Percentiles rank a stretch among this genome's conserved stretches.
phyloP scores from a whole-genome alignment of 345 rosid genomes.

The Microcos paniculata region DNA sequence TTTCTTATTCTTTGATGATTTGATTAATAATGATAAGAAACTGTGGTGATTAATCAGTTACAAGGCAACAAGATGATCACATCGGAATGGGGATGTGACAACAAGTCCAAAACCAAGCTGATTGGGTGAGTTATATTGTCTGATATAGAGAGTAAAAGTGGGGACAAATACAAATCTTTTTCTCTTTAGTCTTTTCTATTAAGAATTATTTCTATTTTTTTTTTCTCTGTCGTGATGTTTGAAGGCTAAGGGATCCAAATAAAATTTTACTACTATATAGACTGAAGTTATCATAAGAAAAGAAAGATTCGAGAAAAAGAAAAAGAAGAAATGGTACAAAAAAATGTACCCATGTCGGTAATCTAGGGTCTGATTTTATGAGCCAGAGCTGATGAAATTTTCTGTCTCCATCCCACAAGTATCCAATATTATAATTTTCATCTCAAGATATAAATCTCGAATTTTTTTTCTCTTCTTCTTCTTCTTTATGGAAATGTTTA shows the following conservation, averaged over 20 bases:
- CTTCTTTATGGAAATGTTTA: no score
- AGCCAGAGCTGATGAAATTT: no score
- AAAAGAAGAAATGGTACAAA: no score
- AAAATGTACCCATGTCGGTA: no score
- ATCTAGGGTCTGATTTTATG: no score
- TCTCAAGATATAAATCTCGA: no score
- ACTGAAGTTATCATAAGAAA: not conserved
- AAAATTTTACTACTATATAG: not conserved
- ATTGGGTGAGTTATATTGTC: conserved; percentile 1
- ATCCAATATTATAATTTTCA: no score
- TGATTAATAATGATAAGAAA: conserved; percentile 15
- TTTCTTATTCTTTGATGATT: not conserved
- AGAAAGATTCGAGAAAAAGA: not conserved
- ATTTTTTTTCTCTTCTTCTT: no score
- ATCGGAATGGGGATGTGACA: conserved; percentile 10
- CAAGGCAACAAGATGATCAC: conserved; percentile 15
- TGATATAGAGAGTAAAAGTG: not conserved
- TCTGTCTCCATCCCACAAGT: no score
- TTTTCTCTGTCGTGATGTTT: not conserved
- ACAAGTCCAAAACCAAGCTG: not conserved
- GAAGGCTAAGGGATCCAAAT: not conserved
- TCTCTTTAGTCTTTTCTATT: not conserved
- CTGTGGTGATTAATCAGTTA: conserved; percentile 1
- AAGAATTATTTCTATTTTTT: not conserved
- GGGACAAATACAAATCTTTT: not conserved